These are phyloP conservation scores for Malus sylvestris DNA, from an alignment of 306 rosid species.

Conservation along the genomic window DNA sequence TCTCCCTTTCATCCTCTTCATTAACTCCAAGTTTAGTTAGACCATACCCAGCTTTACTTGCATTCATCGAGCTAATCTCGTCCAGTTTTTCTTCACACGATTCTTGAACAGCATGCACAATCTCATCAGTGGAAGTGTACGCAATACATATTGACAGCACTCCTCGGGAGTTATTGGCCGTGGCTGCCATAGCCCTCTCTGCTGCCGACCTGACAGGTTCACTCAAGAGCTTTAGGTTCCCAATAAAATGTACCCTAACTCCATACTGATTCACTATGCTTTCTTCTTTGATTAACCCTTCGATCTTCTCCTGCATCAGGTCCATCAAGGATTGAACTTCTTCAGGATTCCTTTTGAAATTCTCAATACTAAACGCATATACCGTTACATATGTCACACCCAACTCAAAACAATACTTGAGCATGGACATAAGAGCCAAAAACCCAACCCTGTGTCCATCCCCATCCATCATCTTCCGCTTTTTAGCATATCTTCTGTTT, in stretches of 20 bases:
- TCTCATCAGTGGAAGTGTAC: conserved; percentile 39
- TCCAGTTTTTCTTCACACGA: conserved; percentile 33
- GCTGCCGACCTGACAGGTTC: conserved; percentile 33
- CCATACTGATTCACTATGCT: conserved; percentile 25
- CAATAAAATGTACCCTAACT: conserved; percentile 28
- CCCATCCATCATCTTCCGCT: conserved; percentile 16
- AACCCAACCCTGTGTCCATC: conserved; percentile 27
- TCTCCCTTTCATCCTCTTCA: conserved; percentile 8
- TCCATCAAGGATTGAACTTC: conserved; percentile 38
- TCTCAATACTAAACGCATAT: conserved; percentile 37
- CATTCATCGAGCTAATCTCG: conserved; percentile 8
- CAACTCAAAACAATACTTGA: conserved; percentile 28
- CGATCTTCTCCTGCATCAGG: conserved; percentile 35
- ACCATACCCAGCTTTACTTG: conserved; percentile 14
- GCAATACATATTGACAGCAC: conserved; percentile 39
- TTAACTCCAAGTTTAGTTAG: not conserved
- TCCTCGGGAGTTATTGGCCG: conserved; percentile 25
- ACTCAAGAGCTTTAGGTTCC: conserved; percentile 28
- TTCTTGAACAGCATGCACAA: conserved; percentile 34
- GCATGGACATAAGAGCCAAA: conserved; percentile 25
- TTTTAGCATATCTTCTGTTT: conserved; percentile 29
- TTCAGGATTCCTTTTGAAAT: conserved; percentile 28
- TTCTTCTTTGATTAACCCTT: conserved; percentile 26
- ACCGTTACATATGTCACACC: conserved; percentile 30
- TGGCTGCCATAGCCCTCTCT: conserved; percentile 33